These are phyloP conservation scores for Colletotrichum sp. DNA, from an alignment of 2,329 filamentous ascomycete species.

Conservation along the genomic window DNA sequence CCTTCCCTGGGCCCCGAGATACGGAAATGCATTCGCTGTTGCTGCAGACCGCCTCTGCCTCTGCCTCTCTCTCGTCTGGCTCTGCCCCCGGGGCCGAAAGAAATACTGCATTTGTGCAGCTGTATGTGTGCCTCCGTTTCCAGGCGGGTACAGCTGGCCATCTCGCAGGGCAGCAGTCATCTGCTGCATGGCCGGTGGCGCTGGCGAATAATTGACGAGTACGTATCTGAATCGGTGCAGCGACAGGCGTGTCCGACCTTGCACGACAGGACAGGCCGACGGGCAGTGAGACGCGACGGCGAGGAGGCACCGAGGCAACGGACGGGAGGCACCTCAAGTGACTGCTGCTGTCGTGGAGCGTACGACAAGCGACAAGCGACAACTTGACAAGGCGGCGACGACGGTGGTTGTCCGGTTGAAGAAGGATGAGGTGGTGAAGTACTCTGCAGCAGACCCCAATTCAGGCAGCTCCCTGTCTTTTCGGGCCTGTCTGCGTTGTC, in stretches of 20 bases:
- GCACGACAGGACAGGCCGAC: neutral
- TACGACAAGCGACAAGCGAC: neutral
- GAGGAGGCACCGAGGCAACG: neutral
- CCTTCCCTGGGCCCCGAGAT: neutral
- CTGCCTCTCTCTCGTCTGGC: neutral
- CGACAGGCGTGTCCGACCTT: conserved; percentile 2
- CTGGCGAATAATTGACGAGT: neutral
- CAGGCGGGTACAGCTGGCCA: neutral
- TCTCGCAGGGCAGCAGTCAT: neutral
- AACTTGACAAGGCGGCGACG: neutral
- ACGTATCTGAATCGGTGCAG: neutral
- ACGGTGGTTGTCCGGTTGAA: neutral
- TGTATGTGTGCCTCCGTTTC: neutral
- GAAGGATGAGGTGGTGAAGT: neutral
- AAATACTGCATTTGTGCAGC: neutral
- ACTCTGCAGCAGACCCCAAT: neutral
- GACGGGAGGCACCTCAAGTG: neutral
- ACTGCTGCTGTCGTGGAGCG: neutral
- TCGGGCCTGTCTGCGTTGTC: neutral
- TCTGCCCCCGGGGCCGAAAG: neutral
- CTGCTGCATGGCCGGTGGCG: neutral
- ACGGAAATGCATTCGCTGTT: neutral
- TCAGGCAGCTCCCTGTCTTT: neutral
- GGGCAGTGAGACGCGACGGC: neutral
- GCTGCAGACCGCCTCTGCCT: neutral